Evolutionary conservation across 2,329 filamentous ascomycete species (phyloP).

Genomic region (Fusarium scirpi): DNA sequence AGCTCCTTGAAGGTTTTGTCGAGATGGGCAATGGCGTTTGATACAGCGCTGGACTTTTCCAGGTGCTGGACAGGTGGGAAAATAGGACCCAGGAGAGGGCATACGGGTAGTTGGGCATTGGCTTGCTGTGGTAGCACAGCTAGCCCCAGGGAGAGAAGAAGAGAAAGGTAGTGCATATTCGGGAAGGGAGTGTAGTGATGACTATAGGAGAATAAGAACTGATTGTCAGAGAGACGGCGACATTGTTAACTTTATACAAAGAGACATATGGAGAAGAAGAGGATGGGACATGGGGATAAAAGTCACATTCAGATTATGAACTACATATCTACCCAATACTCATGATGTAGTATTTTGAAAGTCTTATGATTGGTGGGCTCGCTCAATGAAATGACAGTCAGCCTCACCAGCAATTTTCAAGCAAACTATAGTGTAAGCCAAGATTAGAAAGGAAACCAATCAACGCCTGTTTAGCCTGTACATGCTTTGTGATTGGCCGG

Average conservation of each 20-base stretch:
- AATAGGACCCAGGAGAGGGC: constrained; percentile 6
- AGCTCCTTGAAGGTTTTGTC: neutral
- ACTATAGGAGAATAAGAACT: neutral
- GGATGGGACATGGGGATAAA: too few species aligned
- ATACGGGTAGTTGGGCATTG: neutral
- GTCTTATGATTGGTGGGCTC: neutral
- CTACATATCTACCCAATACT: accelerated
- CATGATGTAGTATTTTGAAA: accelerated
- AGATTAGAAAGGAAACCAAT: neutral
- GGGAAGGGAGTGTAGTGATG: neutral
- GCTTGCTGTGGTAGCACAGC: neutral
- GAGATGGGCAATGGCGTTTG: neutral
- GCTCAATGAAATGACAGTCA: neutral
- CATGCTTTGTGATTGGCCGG: neutral
- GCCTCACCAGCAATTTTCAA: neutral
- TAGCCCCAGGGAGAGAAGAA: neutral
- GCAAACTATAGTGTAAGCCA: neutral
- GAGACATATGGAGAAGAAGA: neutral
- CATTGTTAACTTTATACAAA: neutral
- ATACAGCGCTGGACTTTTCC: neutral
- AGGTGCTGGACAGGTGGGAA: neutral
- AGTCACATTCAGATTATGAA: accelerated
- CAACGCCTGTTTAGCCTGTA: accelerated
- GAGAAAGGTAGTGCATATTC: neutral
- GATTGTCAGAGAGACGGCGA: too few species aligned